phyloP scores from a whole-genome alignment of 2,329 filamentous ascomycete species.

The Pestalotiopsis sp. region DNA sequence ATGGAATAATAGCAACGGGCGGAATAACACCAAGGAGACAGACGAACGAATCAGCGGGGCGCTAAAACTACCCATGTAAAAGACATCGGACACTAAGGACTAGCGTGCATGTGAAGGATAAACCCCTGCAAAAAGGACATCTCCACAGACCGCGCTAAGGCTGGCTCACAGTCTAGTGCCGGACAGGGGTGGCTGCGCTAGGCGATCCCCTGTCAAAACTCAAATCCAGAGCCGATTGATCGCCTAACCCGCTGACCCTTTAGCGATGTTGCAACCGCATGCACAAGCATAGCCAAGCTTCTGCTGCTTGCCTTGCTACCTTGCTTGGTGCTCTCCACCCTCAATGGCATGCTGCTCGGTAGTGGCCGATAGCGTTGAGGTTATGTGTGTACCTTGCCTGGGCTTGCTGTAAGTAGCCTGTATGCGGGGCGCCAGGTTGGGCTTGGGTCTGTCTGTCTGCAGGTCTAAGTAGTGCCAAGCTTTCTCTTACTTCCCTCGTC shows the following conservation, averaged over 20 bases:
- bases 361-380: constrained; percentile 1
- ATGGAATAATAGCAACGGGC: background rate
- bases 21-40: background rate
- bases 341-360: constrained; percentile 7
- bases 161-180: background rate
- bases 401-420: background rate
- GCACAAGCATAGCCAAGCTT: background rate
- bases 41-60: background rate
- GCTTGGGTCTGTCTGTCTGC: background rate
- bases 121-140: constrained; percentile 12
- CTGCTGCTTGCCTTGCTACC: background rate
- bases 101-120: background rate
- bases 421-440: background rate
- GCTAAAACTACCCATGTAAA: background rate
- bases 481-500: background rate
- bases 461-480: background rate
- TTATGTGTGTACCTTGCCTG: background rate
- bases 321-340: background rate
- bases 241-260: background rate
- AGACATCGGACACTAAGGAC: background rate
- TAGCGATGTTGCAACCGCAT: background rate
- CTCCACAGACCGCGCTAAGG: constrained; percentile 4
- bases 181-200: background rate
- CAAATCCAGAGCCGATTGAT: background rate
- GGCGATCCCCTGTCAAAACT: background rate